Conservation (phyloP, 2,329 filamentous ascomycete species). For the Furcasterigmium sp. region DNA sequence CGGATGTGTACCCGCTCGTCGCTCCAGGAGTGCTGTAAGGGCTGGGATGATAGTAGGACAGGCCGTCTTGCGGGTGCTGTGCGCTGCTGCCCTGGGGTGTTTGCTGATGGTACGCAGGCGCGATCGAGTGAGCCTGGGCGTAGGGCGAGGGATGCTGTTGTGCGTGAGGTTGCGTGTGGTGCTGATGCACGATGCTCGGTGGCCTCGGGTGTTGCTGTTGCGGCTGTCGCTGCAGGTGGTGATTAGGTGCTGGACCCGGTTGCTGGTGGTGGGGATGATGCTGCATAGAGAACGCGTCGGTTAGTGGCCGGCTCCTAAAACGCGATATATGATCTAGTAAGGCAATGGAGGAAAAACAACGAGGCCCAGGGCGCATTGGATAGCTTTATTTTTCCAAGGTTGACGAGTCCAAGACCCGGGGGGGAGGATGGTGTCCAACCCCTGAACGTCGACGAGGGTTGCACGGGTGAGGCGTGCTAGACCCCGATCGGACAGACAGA, state of each 20-base stretch:
- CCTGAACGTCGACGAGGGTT: conserved; percentile 39
- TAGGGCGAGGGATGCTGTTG: conserved; percentile 62
- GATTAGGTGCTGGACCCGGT: conserved; percentile 64
- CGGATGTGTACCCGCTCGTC: conserved; percentile 79
- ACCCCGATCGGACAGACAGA: conserved; percentile 25
- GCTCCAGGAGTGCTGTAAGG: conserved; percentile 80
- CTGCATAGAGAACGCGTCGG: conserved; percentile 60
- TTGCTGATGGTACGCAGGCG: conserved; percentile 61
- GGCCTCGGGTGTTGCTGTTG: conserved; percentile 65
- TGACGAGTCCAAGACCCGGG: conserved; percentile 41
- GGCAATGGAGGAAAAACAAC: conserved; percentile 27
- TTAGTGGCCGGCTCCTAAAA: conserved; percentile 37
- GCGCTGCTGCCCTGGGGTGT: conserved; percentile 56
- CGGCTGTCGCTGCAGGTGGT: conserved; percentile 60
- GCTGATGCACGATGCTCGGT: conserved; percentile 68
- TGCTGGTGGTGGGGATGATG: conserved; percentile 70
- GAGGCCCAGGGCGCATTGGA: conserved; percentile 39
- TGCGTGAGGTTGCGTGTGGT: conserved; percentile 61
- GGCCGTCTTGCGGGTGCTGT: conserved; percentile 58
- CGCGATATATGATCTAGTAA: conserved; percentile 24
- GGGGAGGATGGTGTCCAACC: conserved; percentile 29
- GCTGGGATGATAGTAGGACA: conserved; percentile 74
- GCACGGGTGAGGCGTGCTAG: conserved; percentile 43
- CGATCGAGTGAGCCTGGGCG: conserved; percentile 58
- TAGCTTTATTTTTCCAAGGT: conserved; percentile 42